A percentile compares a stretch with the other conserved stretches of the same genome.
Evolutionary conservation across 495 filamentous ascomycete species (phyloP).

Genomic region (Talaromyces trachyspermus): DNA sequence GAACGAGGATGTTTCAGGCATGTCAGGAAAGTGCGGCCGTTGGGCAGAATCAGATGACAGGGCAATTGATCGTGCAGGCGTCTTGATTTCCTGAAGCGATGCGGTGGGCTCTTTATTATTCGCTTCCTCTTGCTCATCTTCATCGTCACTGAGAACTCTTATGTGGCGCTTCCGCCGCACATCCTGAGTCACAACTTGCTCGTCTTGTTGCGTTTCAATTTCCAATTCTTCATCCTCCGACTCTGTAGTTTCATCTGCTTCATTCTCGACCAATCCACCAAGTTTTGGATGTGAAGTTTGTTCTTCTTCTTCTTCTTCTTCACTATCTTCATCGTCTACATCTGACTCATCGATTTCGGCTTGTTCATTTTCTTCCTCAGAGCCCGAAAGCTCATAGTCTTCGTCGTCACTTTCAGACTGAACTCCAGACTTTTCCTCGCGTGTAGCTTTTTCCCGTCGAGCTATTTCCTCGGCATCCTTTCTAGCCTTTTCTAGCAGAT

Average conservation of each 20-base stretch:
- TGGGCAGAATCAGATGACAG: conserved; percentile 22
- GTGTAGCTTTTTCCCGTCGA: conserved; percentile 64
- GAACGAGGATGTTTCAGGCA: conserved; percentile 42
- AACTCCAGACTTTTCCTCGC: conserved; percentile 35
- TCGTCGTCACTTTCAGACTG: conserved; percentile 53
- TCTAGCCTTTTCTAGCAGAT: conserved; percentile 77
- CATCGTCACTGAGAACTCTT: conserved; percentile 44
- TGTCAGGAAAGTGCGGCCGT: conserved; percentile 45
- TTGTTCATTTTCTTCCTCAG: conserved; percentile 34
- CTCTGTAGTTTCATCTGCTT: no score
- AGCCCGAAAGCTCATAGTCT: conserved; percentile 43
- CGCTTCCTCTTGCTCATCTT: conserved; percentile 21
- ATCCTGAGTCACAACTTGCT: conserved; percentile 13
- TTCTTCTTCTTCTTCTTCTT: conserved; percentile 35
- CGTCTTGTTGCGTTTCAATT: conserved; percentile 26
- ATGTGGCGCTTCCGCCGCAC: conserved; percentile 30
- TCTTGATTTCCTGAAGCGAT: conserved; percentile 18
- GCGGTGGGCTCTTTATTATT: neutral
- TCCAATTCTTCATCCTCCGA: conserved; percentile 30
- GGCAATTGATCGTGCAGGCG: conserved; percentile 26
- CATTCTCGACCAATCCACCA: conserved; percentile 28
- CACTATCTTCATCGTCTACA: conserved; percentile 17
- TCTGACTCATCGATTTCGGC: conserved; percentile 27
- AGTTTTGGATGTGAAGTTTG: conserved; percentile 31
- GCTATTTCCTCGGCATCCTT: conserved; percentile 73